Base-by-base conservation (phyloP, 345 rosid genomes). In the Passiflora organensis region DNA sequence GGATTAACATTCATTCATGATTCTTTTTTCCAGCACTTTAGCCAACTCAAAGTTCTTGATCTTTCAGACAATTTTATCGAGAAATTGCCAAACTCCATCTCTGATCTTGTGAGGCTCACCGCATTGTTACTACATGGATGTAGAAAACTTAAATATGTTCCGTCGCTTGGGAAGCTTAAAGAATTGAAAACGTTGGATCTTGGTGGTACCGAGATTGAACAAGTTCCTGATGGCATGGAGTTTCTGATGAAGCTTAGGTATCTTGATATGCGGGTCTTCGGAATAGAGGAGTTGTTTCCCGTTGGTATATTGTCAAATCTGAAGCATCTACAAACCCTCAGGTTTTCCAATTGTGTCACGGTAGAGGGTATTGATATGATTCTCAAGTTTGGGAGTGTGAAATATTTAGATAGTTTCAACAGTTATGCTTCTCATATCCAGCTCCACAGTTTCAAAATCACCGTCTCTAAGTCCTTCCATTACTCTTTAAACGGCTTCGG, bases 191-290 rank as follows among this genome's bases (percentile, higher is more conserved):
- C 18, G 51, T 16, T 70, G 21, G 66, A 70, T 38, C 59, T 64
- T 6, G 0, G 9, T 0, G 1, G 6, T 0, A 16, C 13, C 4
- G 39, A 19, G 0, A 37, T 70, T 13, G 52, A 18, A 20, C 22
- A 53, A 49, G n/a, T 55, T 0, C 75, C 75, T 4, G 21, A 64
- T 25, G 66, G 66, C 0, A 14, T 70, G 62, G 63, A 55, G 16
- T 28, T 15, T 11, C 28, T 70, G 50, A 17, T n/a, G 5, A 59
- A 70, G 15, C 70, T 70, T 6, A 60, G 5, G 23, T 60, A 55
- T 20, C 66, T 65, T 8, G n/a, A 50, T 38, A 24, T 64, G 20
- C 5, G 6, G 16, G 2, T 13, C 0, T 9, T 2, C 6, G 1
- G 17, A 9, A n/a, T 39, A 39, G 9, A 44, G 48, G 18, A 2